Evolutionary conservation across 768 basidiomycete genomes (phyloP).

Genomic region (Cyclocybe aegerita): DNA sequence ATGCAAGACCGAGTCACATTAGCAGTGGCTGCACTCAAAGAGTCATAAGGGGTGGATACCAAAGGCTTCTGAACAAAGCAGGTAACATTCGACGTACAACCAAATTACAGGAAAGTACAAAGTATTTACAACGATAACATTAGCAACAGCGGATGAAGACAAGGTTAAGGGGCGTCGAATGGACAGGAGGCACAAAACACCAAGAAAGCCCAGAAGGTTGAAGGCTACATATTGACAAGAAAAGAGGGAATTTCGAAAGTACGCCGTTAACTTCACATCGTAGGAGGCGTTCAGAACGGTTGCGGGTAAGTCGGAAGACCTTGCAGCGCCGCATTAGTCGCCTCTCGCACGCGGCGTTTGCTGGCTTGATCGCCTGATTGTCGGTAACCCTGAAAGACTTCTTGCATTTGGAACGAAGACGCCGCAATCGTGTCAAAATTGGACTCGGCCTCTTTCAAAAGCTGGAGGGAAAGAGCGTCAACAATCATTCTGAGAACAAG

Average conservation of each 20-base stretch:
- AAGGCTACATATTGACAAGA: not conserved
- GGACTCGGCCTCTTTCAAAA: slow-evolving; percentile 54
- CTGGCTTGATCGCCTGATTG: slow-evolving; percentile 71
- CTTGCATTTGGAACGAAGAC: slow-evolving; percentile 73
- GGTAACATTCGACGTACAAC: too few species aligned
- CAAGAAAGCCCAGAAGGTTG: not conserved
- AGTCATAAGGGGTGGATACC: too few species aligned
- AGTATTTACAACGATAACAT: too few species aligned
- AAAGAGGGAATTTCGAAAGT: not conserved
- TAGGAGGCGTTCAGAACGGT: slow-evolving; percentile 20
- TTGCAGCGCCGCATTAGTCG: slow-evolving; percentile 71
- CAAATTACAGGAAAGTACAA: too few species aligned
- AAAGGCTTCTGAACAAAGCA: too few species aligned
- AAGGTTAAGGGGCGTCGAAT: too few species aligned
- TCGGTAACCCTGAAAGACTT: slow-evolving; percentile 70
- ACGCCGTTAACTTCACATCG: not conserved
- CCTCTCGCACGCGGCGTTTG: slow-evolving; percentile 75
- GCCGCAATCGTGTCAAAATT: slow-evolving; percentile 64
- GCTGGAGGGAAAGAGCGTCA: slow-evolving; percentile 28
- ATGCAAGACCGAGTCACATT: too few species aligned
- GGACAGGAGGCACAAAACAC: not conserved
- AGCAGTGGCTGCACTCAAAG: too few species aligned
- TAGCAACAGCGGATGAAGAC: too few species aligned
- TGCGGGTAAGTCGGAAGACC: slow-evolving; percentile 77
- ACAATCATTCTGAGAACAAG: not conserved